A percentile compares a stretch with the other conserved stretches of the same genome.
Evolutionary conservation across 257 asterid species (phyloP).

Genomic region (Agastache rugosa): DNA sequence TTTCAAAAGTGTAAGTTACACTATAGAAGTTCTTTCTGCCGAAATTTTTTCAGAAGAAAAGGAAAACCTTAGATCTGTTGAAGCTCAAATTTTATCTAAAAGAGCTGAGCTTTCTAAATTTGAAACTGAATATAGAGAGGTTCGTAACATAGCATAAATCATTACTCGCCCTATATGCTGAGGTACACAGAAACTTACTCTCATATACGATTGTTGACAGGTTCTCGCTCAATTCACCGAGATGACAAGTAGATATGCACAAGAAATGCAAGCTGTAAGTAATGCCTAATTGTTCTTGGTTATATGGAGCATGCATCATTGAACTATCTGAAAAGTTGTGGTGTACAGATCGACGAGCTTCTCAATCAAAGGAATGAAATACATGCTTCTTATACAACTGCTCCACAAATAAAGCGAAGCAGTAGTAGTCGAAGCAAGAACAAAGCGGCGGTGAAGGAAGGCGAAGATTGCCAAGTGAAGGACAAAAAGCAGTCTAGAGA

Average conservation of each 20-base stretch:
- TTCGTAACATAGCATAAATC: constrained; percentile 29
- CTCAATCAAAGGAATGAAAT: constrained; percentile 86
- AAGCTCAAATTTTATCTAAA: constrained; percentile 86
- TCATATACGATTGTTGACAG: constrained; percentile 41
- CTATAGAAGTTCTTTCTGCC: constrained; percentile 84
- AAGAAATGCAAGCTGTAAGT: constrained; percentile 96
- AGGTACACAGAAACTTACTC: constrained; percentile 33
- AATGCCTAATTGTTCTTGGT: neutral
- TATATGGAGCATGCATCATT: constrained; percentile 4
- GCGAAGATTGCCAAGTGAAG: constrained; percentile 57
- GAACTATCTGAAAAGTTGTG: constrained; percentile 28
- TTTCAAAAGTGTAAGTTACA: constrained; percentile 85
- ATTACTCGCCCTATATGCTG: constrained; percentile 4
- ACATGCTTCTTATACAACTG: constrained; percentile 76
- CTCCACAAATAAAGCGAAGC: constrained; percentile 69
- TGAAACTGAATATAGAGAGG: constrained; percentile 97
- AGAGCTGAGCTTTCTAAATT: constrained; percentile 90
- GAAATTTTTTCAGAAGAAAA: constrained; percentile 75
- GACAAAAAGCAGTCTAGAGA: constrained; percentile 66
- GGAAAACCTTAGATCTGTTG: constrained; percentile 79
- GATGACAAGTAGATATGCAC: constrained; percentile 93
- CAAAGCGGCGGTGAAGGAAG: constrained; percentile 59
- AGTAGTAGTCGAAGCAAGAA: constrained; percentile 71
- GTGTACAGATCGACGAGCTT: constrained; percentile 81
- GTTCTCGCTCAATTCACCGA: constrained; percentile 94